Percentiles rank a stretch among this genome's conserved stretches.
Evolutionary conservation across 208 protist genomes (phyloP).

Genomic region (Acanthamoeba royreba): DNA sequence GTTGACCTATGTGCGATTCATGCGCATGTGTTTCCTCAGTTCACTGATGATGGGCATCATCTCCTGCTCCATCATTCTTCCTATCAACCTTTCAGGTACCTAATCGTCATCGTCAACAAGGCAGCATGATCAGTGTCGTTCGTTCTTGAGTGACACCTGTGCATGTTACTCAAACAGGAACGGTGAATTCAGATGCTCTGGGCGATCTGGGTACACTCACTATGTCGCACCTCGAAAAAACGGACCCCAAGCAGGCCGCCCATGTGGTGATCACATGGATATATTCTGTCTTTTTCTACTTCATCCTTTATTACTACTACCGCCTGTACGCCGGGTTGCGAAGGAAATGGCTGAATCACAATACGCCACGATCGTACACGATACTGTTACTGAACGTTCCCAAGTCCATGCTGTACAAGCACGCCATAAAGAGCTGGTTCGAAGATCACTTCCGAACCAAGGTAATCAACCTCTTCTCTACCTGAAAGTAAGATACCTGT

Average conservation of each 20-base stretch:
- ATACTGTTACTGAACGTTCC: neutral
- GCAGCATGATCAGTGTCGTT: neutral
- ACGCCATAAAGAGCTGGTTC: conserved; percentile 4
- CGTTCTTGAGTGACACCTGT: neutral
- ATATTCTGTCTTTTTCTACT: conserved; percentile 35
- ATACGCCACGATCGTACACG: neutral
- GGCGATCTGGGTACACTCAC: neutral
- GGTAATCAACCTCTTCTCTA: neutral
- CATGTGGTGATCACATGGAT: conserved; percentile 31
- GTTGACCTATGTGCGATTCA: conserved; percentile 9
- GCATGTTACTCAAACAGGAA: neutral
- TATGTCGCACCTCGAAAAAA: neutral
- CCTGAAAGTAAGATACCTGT: no score
- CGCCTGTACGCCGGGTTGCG: neutral
- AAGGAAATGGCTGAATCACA: neutral
- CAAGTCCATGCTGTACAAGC: neutral
- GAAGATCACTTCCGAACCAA: conserved; percentile 16
- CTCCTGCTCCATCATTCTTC: neutral
- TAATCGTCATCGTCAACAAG: neutral
- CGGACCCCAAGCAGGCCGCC: neutral
- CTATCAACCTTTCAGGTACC: neutral
- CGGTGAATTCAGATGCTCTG: neutral
- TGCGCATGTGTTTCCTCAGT: conserved; percentile 8
- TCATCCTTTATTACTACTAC: conserved; percentile 1
- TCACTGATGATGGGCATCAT: neutral